These are phyloP conservation scores for Umbilicus rupestris DNA, from an alignment of 164 flowering plant genomes.

Conservation along the genomic window DNA sequence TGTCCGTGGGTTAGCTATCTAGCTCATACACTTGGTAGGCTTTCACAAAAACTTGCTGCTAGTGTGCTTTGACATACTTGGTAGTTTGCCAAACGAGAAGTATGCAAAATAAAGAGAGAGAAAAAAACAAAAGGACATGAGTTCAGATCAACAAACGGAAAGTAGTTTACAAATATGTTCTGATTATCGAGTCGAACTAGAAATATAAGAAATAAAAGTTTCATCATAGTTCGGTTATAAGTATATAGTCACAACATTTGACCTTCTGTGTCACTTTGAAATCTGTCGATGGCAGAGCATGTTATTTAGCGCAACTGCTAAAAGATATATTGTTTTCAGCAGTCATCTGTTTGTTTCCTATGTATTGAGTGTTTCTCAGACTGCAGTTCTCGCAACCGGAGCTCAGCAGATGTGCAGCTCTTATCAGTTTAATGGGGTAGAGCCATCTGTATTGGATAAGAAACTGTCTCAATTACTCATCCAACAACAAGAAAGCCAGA, in stretches of 20 bases:
- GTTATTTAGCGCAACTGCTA: neutral
- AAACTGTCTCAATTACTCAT: constrained; percentile 50
- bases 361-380: neutral
- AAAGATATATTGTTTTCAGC: neutral
- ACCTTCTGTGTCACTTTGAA: neutral
- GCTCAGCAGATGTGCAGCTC: constrained; percentile 15
- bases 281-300: neutral
- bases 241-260: neutral
- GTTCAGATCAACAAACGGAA: neutral
- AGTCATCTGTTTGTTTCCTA: neutral
- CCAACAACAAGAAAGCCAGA: constrained; percentile 52
- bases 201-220: too few relatives aligned
- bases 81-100: neutral
- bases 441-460: constrained; percentile 41
- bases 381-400: constrained; percentile 14
- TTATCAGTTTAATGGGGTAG: constrained; percentile 30
- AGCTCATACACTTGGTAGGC: neutral
- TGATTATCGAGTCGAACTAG: neutral
- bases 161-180: neutral
- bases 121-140: neutral
- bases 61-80: neutral
- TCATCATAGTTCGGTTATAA: too few relatives aligned
- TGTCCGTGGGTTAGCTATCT: neutral
- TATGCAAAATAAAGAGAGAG: neutral
- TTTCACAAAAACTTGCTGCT: neutral